Evolutionary conservation across 1,139 yeast genomes (phyloP), one percentile per base, ranked within the genome.

Genomic region (Pichia sorboxylosa): DNA sequence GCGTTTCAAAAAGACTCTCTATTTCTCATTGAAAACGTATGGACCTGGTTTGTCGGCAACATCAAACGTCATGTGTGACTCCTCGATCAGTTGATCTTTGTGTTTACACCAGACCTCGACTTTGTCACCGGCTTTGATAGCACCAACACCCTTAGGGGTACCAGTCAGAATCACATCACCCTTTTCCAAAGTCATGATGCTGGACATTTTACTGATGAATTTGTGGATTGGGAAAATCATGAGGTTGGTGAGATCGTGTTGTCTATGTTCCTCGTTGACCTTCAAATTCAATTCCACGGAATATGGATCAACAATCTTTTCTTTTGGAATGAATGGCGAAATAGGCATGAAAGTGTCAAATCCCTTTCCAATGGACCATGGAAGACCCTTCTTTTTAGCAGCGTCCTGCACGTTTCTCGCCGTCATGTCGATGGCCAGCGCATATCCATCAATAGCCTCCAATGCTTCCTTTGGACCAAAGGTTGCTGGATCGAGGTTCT

Each of bases 61-160:
- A 22, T 61, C 63, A 28, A 76, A 60, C 25, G 69, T 69, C 41
- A 84, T 61, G 5, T 58, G 47, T 45, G 69, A 66, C 27, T 65
- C 70, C 26, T 64, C 70, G 26, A 85, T 52, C 13, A 64, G 62
- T 37, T 69, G 49, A 9, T 75, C 90, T 26, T 67, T 69, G 26
- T 66, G 69, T 23, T 55, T 58, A 42, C 81, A 56, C 41, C 69
- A 66, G 9, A 93, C 94, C 34, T 65, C 64, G 25, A 90, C 63
- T 28, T 55, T 55, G 54, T 90, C 97, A 6, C 96, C 97, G 1
- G 93, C 79, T 8, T 54, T 58, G 30, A 87, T 61, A 24, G 67
- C 63, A 10, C 97, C 96, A 9, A 90, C 99, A n/a, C 99, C 99
- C 57, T 87, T 84, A 28, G 98, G 98, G 1, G 98, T 90, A 11